Percentiles rank a stretch among this genome's conserved stretches.
phyloP scores from a whole-genome alignment of 352 stramenopile species.

The Globisporangium viniferum region DNA sequence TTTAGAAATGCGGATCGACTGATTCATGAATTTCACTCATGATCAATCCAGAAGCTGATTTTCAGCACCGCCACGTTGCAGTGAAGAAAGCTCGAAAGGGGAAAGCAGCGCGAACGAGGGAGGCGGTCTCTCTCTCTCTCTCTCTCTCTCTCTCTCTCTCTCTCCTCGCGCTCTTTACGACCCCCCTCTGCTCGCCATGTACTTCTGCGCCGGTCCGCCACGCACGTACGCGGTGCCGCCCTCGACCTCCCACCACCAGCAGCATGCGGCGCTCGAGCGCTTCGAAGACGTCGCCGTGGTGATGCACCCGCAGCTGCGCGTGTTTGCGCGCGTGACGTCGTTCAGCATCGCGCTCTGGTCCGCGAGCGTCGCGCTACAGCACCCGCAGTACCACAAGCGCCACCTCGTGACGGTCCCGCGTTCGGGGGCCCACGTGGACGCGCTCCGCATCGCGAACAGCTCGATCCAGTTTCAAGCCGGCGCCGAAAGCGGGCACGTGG shows the following conservation, averaged over 20 bases:
- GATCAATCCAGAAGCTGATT: background rate
- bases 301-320: constrained; percentile 44
- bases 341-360: constrained; percentile 47
- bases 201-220: constrained; percentile 69
- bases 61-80: background rate
- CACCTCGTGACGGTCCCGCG: constrained; percentile 37
- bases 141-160: background rate
- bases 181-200: constrained; percentile 30
- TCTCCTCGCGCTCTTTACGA: background rate
- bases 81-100: background rate
- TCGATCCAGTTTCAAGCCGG: background rate
- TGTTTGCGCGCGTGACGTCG: constrained; percentile 58
- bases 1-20: background rate
- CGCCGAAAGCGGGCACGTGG: background rate
- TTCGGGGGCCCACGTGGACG: constrained; percentile 21
- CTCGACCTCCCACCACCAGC: background rate
- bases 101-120: background rate
- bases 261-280: constrained; percentile 14
- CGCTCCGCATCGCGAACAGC: background rate
- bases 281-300: constrained; percentile 50
- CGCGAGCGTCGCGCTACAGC: constrained; percentile 20
- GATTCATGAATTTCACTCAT: too few species aligned
- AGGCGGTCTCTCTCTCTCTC: background rate
- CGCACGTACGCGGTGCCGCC: constrained; percentile 42
- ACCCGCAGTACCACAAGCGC: constrained; percentile 29